phyloP scores from a whole-genome alignment of 805 yeast species.

The Peterozyma xylosa region DNA sequence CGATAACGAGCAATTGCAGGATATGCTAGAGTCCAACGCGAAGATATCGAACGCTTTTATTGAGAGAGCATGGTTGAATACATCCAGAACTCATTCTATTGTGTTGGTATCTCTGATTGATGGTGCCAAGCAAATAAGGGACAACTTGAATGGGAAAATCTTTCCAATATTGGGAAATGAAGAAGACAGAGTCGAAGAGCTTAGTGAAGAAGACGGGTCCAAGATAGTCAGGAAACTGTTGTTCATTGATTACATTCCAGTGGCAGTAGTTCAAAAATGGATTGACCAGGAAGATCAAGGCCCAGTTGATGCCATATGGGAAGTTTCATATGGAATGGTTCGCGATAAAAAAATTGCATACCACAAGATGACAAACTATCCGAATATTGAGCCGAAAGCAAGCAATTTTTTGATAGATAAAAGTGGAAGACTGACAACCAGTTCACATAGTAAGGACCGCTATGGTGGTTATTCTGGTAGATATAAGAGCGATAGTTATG shows the following conservation, averaged over 20 bases:
- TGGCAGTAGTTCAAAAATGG: slow-evolving; percentile 36
- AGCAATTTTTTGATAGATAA: slow-evolving; percentile 2
- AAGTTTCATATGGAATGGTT: slow-evolving; percentile 25
- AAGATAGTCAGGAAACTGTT: slow-evolving; percentile 18
- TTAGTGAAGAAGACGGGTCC: slow-evolving; percentile 15
- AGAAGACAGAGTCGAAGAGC: slow-evolving; percentile 12
- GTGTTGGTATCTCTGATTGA: slow-evolving; percentile 30
- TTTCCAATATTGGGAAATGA: slow-evolving; percentile 26
- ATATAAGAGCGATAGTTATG: not conserved
- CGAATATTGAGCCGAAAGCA: slow-evolving; percentile 13
- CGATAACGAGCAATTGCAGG: slow-evolving; percentile 30
- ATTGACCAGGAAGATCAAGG: slow-evolving; percentile 37
- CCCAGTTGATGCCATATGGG: slow-evolving; percentile 38
- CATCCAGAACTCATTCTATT: slow-evolving; percentile 32
- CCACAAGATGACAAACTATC: slow-evolving; percentile 25
- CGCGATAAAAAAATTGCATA: slow-evolving; percentile 26
- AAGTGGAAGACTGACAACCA: slow-evolving; percentile 1
- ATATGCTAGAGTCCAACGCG: slow-evolving; percentile 24
- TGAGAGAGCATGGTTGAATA: slow-evolving; percentile 38
- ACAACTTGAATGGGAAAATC: slow-evolving; percentile 24
- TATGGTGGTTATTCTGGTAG: slow-evolving; percentile 2
- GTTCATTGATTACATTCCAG: slow-evolving; percentile 36
- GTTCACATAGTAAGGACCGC: not conserved
- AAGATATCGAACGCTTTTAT: slow-evolving; percentile 17
- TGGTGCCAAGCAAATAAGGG: slow-evolving; percentile 30